Evolutionary conservation across 805 yeast species (phyloP).

Genomic region (Schizosaccharomyces osmophilus): DNA sequence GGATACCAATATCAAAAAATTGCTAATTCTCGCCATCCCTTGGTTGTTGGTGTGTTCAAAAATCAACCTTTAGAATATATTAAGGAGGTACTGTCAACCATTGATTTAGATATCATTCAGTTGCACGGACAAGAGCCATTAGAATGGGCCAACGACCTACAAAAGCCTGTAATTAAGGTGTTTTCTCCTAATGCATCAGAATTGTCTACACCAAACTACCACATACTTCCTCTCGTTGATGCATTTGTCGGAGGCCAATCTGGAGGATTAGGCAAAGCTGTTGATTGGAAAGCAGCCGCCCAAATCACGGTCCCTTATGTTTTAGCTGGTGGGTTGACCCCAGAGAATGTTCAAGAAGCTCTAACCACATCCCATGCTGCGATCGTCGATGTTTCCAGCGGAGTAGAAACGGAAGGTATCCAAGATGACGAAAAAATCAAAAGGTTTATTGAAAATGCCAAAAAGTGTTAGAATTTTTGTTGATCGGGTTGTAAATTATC

Average conservation of each 20-base stretch:
- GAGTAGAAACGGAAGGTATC: conserved; percentile 58
- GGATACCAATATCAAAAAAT: conserved; percentile 3
- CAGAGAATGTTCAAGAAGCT: conserved; percentile 44
- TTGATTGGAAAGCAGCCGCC: conserved; percentile 36
- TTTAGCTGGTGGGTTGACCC: conserved; percentile 75
- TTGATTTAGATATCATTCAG: conserved; percentile 55
- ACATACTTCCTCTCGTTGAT: conserved; percentile 45
- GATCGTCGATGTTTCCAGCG: conserved; percentile 90
- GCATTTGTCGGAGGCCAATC: conserved; percentile 28
- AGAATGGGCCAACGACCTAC: conserved; percentile 18
- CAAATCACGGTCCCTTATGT: conserved; percentile 21
- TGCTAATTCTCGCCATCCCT: conserved; percentile 23
- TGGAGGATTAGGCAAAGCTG: conserved; percentile 76
- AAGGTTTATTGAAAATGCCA: conserved; percentile 28
- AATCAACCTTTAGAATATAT: conserved; percentile 55
- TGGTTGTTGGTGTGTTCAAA: conserved; percentile 70
- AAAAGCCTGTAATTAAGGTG: conserved; percentile 47
- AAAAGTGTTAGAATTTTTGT: background rate
- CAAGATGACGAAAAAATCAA: conserved; percentile 46
- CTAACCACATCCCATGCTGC: conserved; percentile 28
- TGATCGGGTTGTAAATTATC: no score
- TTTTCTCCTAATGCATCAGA: conserved; percentile 26
- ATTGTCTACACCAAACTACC: conserved; percentile 15
- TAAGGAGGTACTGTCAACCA: conserved; percentile 16
- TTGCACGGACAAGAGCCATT: conserved; percentile 57